phyloP scores from a whole-genome alignment of 176 grass and related monocot species.

The Aegilops bicornis region DNA sequence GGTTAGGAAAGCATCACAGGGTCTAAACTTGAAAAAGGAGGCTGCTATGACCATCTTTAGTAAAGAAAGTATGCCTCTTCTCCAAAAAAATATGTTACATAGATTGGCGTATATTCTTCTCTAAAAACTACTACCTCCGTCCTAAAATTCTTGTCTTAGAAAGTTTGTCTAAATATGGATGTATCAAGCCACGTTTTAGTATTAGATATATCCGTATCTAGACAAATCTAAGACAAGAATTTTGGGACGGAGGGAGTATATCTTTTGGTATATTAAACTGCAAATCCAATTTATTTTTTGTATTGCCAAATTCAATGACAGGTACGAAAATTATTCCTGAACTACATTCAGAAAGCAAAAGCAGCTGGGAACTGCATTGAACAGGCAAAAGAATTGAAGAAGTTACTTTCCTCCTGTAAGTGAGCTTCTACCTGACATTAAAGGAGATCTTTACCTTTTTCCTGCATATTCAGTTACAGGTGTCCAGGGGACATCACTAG shows the following conservation, averaged over 20 bases:
- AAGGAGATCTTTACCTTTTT: no score
- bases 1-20: no score
- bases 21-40: no score
- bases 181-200: no score
- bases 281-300: slow-evolving; percentile 11
- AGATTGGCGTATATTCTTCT: slow-evolving; percentile 16
- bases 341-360: slow-evolving; percentile 46
- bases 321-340: slow-evolving; percentile 74
- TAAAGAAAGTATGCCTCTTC: no score
- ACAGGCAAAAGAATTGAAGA: slow-evolving; percentile 85
- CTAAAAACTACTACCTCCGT: not conserved
- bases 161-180: no score
- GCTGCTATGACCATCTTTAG: no score
- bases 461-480: no score
- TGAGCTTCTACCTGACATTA: slow-evolving; percentile 29
- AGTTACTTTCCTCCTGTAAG: slow-evolving; percentile 12
- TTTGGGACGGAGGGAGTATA: not conserved
- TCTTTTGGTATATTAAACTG: not conserved
- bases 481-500: no score
- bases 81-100: not conserved
- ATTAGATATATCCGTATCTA: no score
- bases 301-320: slow-evolving; percentile 37
- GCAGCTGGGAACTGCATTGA: slow-evolving; percentile 50
- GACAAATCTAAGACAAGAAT: no score
- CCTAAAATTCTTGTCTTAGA: no score